These are phyloP conservation scores for Metschnikowia continentalis DNA, from an alignment of 805 yeast species.

Conservation along the genomic window DNA sequence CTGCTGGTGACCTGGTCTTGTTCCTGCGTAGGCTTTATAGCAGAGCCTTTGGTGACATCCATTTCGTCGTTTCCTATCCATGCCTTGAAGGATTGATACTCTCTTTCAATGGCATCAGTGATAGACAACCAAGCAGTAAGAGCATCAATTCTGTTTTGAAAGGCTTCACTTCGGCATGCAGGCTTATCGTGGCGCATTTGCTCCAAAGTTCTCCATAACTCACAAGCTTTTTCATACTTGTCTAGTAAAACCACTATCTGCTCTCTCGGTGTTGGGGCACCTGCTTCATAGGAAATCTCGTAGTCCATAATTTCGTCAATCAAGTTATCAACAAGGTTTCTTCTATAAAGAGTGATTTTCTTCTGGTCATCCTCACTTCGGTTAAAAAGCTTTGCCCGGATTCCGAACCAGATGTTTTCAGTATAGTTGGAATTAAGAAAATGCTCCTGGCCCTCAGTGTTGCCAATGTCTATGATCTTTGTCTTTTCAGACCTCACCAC, in stretches of 20 bases:
- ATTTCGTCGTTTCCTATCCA: constrained; percentile 87
- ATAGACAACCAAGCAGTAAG: constrained; percentile 80
- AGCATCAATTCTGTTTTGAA: constrained; percentile 66
- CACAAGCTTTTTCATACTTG: constrained; percentile 62
- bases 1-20: constrained; percentile 5
- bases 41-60: constrained; percentile 48
- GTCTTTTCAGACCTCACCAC: constrained; percentile 89
- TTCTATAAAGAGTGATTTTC: constrained; percentile 59
- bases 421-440: constrained; percentile 52
- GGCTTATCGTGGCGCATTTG: constrained; percentile 83
- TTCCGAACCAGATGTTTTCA: constrained; percentile 82
- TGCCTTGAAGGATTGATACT: constrained; percentile 52
- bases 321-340: constrained; percentile 69
- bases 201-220: constrained; percentile 71
- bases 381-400: constrained; percentile 76
- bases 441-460: constrained; percentile 40
- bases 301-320: constrained; percentile 67
- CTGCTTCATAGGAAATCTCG: constrained; percentile 45
- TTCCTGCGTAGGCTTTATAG: constrained; percentile 4
- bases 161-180: constrained; percentile 56
- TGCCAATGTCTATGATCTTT: constrained; percentile 53
- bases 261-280: constrained; percentile 26
- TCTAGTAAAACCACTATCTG: constrained; percentile 58
- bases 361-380: constrained; percentile 77
- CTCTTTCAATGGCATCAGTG: constrained; percentile 62